A percentile compares a stretch with the other conserved stretches of the same genome.
Evolutionary conservation across 1,284 basidiomycete species (phyloP).

Genomic region (Rhodotorula sp.): DNA sequence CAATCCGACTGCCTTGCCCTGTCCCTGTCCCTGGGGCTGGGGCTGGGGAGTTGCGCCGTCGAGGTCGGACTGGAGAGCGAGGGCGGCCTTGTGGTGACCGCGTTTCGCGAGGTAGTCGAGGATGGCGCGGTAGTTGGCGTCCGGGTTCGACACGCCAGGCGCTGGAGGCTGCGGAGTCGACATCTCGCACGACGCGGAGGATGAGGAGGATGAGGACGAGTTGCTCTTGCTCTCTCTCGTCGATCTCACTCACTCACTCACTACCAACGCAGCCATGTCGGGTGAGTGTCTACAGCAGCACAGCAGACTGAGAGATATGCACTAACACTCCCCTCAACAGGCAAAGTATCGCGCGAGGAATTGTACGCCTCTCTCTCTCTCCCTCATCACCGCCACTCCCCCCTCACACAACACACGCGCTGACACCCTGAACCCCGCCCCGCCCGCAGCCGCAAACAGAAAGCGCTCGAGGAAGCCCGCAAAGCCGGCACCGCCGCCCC

Average conservation of each 20-base stretch:
- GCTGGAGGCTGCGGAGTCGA: constrained; percentile 15
- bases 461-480: constrained; percentile 87
- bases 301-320: too few relatives aligned
- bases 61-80: constrained; percentile 68
- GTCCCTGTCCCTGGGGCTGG: constrained; percentile 53
- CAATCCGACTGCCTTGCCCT: constrained; percentile 60
- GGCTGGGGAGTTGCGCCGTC: constrained; percentile 51
- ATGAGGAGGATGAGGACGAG: background rate
- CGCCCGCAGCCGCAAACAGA: constrained; percentile 27
- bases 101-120: constrained; percentile 80
- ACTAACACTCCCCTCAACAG: background rate
- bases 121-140: constrained; percentile 49
- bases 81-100: constrained; percentile 75
- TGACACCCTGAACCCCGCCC: background rate
- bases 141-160: constrained; percentile 4
- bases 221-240: background rate
- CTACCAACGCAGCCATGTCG: constrained; percentile 7
- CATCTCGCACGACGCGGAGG: constrained; percentile 6
- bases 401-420: background rate
- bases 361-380: constrained; percentile 16
- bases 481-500: constrained; percentile 97
- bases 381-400: constrained; percentile 7
- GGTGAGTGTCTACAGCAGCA: background rate
- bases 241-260: background rate
- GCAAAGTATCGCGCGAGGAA: constrained; percentile 41